These are phyloP conservation scores for Hirsutella minnesotensis DNA, from an alignment of 2,329 filamentous ascomycete genomes.

Conservation along the genomic window DNA sequence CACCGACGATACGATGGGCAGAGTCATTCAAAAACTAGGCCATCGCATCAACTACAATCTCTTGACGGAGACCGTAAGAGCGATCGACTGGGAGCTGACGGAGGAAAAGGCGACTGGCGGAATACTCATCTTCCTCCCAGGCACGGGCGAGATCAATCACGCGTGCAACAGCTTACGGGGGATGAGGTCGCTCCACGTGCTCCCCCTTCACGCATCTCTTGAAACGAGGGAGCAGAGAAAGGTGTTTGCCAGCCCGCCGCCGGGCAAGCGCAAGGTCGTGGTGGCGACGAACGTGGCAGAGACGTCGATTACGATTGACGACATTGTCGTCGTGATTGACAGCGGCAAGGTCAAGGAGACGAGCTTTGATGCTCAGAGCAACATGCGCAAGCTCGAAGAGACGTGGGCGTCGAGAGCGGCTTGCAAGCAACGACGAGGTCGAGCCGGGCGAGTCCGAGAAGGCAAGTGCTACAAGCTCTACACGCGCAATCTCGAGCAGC, in stretches of 20 bases:
- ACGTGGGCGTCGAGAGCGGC: slow-evolving; percentile 91
- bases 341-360: slow-evolving; percentile 94
- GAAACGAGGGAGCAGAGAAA: slow-evolving; percentile 78
- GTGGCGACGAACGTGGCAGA: slow-evolving; percentile 95
- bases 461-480: slow-evolving; percentile 94
- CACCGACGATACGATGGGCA: slow-evolving; percentile 49
- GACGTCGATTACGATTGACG: slow-evolving; percentile 96
- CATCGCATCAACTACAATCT: slow-evolving; percentile 87
- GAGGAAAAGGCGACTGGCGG: slow-evolving; percentile 57
- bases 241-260: slow-evolving; percentile 68
- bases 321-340: slow-evolving; percentile 92
- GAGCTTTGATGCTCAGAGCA: slow-evolving; percentile 80
- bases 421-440: slow-evolving; percentile 85
- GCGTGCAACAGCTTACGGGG: slow-evolving; percentile 56
- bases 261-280: slow-evolving; percentile 80
- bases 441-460: slow-evolving; percentile 83
- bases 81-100: slow-evolving; percentile 67
- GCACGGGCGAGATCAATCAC: slow-evolving; percentile 81
- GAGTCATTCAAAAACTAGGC: slow-evolving; percentile 59
- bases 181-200: slow-evolving; percentile 55
- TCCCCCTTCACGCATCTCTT: slow-evolving; percentile 86
- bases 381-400: slow-evolving; percentile 89
- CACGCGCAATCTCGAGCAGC: slow-evolving; percentile 71
- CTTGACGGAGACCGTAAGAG: slow-evolving; percentile 64
- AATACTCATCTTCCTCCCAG: slow-evolving; percentile 91